Evolutionary conservation across 257 asterid genomes (phyloP), one percentile per base, ranked within the genome.

Genomic region (Solanum pimpinellifolium): DNA sequence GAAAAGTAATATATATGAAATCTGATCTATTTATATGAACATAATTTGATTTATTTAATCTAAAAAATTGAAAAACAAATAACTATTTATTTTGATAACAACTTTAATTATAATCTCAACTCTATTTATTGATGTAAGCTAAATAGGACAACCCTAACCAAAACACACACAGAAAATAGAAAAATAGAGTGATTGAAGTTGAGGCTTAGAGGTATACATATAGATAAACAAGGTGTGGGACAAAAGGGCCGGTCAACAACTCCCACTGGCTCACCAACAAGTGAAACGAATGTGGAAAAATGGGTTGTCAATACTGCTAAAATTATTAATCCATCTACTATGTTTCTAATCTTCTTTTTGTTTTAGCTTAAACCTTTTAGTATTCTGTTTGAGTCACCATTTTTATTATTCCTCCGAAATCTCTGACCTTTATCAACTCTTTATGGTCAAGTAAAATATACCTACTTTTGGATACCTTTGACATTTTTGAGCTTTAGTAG

Each of bases 211-310:
- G 42, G 62, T 16, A 52, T 52, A 52, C 16, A 13, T 47, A 47
- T 62, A 69, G 16, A 89, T 85, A 84, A 87, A 89, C 88, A 65
- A 87, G 90, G 85, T 49, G 86, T 84, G 82, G 89, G 92, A 88
- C 91, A 90, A 90, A 70, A 21, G 86, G 83, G 93, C 62, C 87
- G 93, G 89, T 92, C 93, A 94, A 93, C 98, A 90, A 93, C 96
- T 94, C 95, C 96, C 94, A 93, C 95, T 89, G 46, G 91, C 92
- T 85, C 86, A 83, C 80, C 90, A 92, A 88, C 93, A 90, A 90
- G 85, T 68, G 70, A 83, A 83, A 86, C 87, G 88, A 87, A 89
- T 91, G 69, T 92, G 90, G 91, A 89, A 59, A 66, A 86, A 89
- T 86, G 91, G 90, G 90, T 88, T 91, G 87, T 89, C 87, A 78